Conservation (phyloP, 768 basidiomycete species). For the Tubosaeta sp. region DNA sequence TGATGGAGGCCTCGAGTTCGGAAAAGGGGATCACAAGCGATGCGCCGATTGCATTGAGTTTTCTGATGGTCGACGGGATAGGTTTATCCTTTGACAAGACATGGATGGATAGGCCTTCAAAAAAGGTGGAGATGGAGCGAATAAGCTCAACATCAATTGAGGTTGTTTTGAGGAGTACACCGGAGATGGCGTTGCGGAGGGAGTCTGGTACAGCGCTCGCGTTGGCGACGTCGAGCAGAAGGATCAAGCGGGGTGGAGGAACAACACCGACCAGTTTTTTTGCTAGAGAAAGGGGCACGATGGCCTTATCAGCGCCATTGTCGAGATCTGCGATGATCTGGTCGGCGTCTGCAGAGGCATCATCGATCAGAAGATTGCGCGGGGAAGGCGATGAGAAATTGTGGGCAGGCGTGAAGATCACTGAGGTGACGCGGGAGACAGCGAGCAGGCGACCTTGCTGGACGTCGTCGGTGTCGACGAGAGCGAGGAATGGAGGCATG, state of each 20-base stretch:
- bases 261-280: constrained; percentile 64
- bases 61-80: constrained; percentile 55
- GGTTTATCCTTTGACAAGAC: constrained; percentile 56
- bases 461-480: constrained; percentile 45
- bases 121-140: constrained; percentile 73
- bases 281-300: constrained; percentile 63
- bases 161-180: constrained; percentile 74
- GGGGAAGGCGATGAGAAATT: constrained; percentile 28
- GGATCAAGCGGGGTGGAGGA: constrained; percentile 66
- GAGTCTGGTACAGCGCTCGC: constrained; percentile 73
- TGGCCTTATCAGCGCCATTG: constrained; percentile 73
- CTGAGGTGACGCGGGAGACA: constrained; percentile 71
- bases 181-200: constrained; percentile 68
- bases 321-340: constrained; percentile 66
- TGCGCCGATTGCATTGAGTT: constrained; percentile 54
- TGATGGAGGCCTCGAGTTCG: constrained; percentile 59
- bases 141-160: constrained; percentile 73
- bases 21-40: constrained; percentile 69
- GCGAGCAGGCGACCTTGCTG: constrained; percentile 49
- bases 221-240: constrained; percentile 72
- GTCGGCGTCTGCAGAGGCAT: constrained; percentile 44
- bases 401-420: constrained; percentile 49
- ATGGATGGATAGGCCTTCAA: constrained; percentile 56
- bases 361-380: constrained; percentile 57
- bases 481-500: constrained; percentile 49